Percentiles rank a stretch among this genome's conserved stretches.
phyloP scores from a whole-genome alignment of 345 rosid species.

The Punica granatum region DNA sequence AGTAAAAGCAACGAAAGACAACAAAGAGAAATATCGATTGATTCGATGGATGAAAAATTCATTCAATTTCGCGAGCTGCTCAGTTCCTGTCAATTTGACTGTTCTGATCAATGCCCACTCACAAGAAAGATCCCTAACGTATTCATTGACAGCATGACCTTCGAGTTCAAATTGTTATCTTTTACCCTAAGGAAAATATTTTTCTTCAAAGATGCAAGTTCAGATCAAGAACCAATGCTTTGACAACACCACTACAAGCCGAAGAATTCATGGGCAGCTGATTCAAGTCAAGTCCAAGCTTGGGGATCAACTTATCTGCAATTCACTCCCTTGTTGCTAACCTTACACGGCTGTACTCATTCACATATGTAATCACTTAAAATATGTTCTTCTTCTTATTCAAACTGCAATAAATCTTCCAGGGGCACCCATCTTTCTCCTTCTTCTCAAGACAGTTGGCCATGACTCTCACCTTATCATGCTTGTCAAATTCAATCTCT shows the following conservation, averaged over 20 bases:
- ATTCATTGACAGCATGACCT: neutral
- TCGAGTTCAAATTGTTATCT: neutral
- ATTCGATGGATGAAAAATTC: neutral
- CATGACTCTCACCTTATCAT: too few species aligned
- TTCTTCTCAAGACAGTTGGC: too few species aligned
- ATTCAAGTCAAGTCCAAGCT: slow-evolving; percentile 1
- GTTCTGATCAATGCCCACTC: too few species aligned
- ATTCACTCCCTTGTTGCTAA: too few species aligned
- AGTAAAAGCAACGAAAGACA: neutral
- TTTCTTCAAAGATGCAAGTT: neutral
- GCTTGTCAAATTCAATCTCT: too few species aligned
- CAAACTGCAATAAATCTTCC: too few species aligned
- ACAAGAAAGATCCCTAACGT: neutral
- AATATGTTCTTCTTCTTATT: too few species aligned
- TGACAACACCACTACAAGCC: neutral
- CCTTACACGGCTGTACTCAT: too few species aligned
- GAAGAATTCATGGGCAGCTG: neutral
- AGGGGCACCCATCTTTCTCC: too few species aligned
- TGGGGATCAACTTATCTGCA: too few species aligned
- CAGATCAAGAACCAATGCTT: neutral
- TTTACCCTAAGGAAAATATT: neutral
- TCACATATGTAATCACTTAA: too few species aligned
- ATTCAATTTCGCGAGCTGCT: too few species aligned
- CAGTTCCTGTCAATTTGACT: slow-evolving; percentile 29
- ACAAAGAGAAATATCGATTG: neutral